Evolutionary conservation across 495 filamentous ascomycete species (phyloP).

Genomic region (Daldinia concentrica): DNA sequence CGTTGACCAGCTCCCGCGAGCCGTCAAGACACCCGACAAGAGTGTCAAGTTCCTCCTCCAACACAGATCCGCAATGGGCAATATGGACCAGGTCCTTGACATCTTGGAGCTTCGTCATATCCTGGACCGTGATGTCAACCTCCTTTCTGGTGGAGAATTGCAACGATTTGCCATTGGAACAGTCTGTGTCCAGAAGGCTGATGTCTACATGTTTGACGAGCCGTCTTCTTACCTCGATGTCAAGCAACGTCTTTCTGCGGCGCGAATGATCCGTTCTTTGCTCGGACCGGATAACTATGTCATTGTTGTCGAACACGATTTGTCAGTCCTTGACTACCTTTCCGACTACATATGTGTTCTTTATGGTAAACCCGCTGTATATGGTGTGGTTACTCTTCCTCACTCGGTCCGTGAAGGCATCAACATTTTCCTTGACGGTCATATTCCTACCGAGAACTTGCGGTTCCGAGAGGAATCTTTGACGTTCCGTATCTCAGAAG

Average conservation of each 20-base stretch:
- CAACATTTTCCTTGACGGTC: conserved; percentile 98
- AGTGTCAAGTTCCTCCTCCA: conserved; percentile 80
- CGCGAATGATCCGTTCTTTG: conserved; percentile 88
- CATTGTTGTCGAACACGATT: conserved; percentile 98
- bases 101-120: conserved; percentile 88
- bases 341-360: conserved; percentile 98
- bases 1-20: conserved; percentile 95
- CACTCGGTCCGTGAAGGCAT: conserved; percentile 98
- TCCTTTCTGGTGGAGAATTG: conserved; percentile 95
- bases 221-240: conserved; percentile 95
- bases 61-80: conserved; percentile 75
- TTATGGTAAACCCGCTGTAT: conserved; percentile 93
- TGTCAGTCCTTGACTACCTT: conserved; percentile 96
- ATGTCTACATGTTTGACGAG: conserved; percentile 99
- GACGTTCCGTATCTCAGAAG: conserved; percentile 94
- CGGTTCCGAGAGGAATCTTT: conserved; percentile 97
- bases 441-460: conserved; percentile 97
- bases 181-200: conserved; percentile 93
- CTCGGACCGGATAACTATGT: conserved; percentile 91
- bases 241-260: conserved; percentile 94
- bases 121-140: conserved; percentile 83
- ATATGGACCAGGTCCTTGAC: conserved; percentile 85
- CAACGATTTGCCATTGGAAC: conserved; percentile 97
- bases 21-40: conserved; percentile 80
- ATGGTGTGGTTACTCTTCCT: conserved; percentile 97